phyloP scores from a whole-genome alignment of 352 stramenopile genomes.

The Globisporangium yorkense region DNA sequence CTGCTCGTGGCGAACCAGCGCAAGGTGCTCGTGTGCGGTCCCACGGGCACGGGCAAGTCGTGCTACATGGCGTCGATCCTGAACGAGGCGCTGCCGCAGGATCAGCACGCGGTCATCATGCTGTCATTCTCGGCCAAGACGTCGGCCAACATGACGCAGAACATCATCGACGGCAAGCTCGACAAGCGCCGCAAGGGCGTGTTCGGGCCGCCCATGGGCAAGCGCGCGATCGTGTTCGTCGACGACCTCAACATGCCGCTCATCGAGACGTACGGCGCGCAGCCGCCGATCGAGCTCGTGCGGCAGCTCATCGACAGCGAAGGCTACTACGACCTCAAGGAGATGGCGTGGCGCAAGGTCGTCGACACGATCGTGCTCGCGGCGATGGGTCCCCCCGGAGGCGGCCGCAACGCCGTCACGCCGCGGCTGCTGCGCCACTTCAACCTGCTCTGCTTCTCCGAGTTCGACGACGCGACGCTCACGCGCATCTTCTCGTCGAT shows the following conservation, averaged over 20 bases:
- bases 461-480: constrained; percentile 92
- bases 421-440: constrained; percentile 91
- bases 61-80: constrained; percentile 88
- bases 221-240: constrained; percentile 87
- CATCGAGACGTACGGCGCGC: constrained; percentile 91
- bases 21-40: constrained; percentile 88
- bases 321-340: constrained; percentile 92
- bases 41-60: constrained; percentile 92
- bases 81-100: constrained; percentile 69
- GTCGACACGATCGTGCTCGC: constrained; percentile 88
- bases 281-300: constrained; percentile 91
- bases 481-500: constrained; percentile 92
- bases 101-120: constrained; percentile 84
- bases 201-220: constrained; percentile 86
- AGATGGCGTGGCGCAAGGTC: constrained; percentile 90
- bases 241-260: constrained; percentile 96
- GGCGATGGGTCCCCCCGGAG: constrained; percentile 90
- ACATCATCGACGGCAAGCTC: constrained; percentile 94
- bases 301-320: constrained; percentile 88
- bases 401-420: constrained; percentile 88
- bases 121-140: constrained; percentile 93
- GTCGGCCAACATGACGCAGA: constrained; percentile 92
- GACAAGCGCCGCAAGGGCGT: constrained; percentile 91
- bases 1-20: constrained; percentile 77
- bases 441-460: constrained; percentile 91